phyloP scores from a whole-genome alignment of 352 stramenopile species.

The Phytophthora fragariae region DNA sequence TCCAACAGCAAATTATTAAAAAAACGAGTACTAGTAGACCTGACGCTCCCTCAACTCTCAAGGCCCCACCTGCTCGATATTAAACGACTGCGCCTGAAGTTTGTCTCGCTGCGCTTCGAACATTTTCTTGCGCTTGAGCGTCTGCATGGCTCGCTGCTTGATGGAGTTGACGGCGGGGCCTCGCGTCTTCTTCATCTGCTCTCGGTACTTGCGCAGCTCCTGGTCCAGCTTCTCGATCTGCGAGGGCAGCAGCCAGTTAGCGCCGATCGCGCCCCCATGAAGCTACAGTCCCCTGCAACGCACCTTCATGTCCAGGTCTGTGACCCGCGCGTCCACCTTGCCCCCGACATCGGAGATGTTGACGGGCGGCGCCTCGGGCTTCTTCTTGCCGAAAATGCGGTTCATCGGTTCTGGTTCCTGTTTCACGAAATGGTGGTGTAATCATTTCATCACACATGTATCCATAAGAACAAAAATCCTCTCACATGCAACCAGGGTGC shows the following conservation, averaged over 20 bases:
- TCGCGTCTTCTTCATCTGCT: slow-evolving; percentile 85
- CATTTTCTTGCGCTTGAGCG: slow-evolving; percentile 92
- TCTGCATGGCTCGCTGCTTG: slow-evolving; percentile 88
- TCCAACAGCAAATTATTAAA: background rate
- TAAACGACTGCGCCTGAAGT: slow-evolving; percentile 84
- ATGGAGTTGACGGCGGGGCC: slow-evolving; percentile 73
- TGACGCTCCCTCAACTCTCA: background rate
- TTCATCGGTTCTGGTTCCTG: slow-evolving; percentile 52
- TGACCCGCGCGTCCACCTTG: slow-evolving; percentile 78
- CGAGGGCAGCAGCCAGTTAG: slow-evolving; percentile 9
- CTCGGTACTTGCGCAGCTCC: slow-evolving; percentile 83
- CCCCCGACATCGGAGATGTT: slow-evolving; percentile 84
- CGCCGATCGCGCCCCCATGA: too few species aligned
- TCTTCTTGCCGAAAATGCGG: slow-evolving; percentile 89
- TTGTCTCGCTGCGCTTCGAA: slow-evolving; percentile 87
- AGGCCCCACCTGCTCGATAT: slow-evolving; percentile 78
- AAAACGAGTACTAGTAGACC: background rate
- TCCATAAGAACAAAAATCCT: background rate
- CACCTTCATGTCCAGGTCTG: slow-evolving; percentile 86
- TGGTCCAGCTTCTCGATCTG: slow-evolving; percentile 87
- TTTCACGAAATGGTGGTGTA: background rate
- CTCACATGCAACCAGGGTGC: too few species aligned
- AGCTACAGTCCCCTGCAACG: background rate
- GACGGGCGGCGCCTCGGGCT: slow-evolving; percentile 69
- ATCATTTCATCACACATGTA: slow-evolving; percentile 9